Evolutionary conservation across 371 early-diverging fungal species (phyloP).

Genomic region (Mucor racemosus): DNA sequence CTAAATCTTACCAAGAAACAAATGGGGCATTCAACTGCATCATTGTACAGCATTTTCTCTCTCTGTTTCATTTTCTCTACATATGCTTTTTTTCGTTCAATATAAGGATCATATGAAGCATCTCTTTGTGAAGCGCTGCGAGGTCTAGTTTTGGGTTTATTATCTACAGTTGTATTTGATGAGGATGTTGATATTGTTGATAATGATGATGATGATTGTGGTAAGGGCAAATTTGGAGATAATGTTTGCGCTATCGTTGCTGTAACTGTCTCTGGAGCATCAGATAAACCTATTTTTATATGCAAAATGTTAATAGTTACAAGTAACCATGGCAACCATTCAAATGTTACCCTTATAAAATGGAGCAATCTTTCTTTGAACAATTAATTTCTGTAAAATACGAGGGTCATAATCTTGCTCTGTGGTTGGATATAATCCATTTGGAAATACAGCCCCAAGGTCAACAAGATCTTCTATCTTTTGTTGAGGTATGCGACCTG

Average conservation of each 20-base stretch:
- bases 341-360: constrained; percentile 79
- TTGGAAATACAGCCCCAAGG: constrained; percentile 72
- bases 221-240: constrained; percentile 17
- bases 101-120: constrained; percentile 20
- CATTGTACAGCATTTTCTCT: constrained; percentile 58
- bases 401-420: constrained; percentile 81
- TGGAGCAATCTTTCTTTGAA: constrained; percentile 79
- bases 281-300: constrained; percentile 30
- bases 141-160: constrained; percentile 21
- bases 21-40: constrained; percentile 90
- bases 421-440: constrained; percentile 72
- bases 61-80: constrained; percentile 41
- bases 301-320: background rate
- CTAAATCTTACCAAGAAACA: constrained; percentile 78
- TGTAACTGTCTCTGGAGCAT: constrained; percentile 45
- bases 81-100: constrained; percentile 36
- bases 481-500: constrained; percentile 24
- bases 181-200: background rate
- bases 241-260: constrained; percentile 4
- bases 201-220: constrained; percentile 31
- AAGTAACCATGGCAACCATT: background rate
- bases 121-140: constrained; percentile 39
- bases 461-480: constrained; percentile 68
- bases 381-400: constrained; percentile 77
- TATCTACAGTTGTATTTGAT: constrained; percentile 6